Percentiles rank a stretch among this genome's conserved stretches.
These are phyloP conservation scores for Lodderomyces oxycetoniae DNA, from an alignment of 1,139 yeast genomes.

Conservation along the genomic window DNA sequence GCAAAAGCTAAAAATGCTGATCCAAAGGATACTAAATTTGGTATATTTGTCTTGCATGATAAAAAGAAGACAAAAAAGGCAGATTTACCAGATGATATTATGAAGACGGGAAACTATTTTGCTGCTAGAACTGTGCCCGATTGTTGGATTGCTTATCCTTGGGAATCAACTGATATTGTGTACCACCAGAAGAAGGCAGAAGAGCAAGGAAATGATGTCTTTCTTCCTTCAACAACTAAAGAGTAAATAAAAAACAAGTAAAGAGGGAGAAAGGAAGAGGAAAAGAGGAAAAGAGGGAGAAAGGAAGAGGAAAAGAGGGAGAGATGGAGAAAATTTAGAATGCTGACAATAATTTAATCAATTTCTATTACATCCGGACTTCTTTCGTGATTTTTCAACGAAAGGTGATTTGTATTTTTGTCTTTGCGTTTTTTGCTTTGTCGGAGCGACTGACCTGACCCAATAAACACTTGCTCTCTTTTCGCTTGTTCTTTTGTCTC, in stretches of 20 bases:
- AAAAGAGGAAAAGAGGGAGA: slow-evolving; percentile 1
- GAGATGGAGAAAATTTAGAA: too few relatives aligned
- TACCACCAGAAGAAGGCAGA: slow-evolving; percentile 77
- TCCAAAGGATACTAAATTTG: slow-evolving; percentile 65
- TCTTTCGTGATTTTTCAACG: slow-evolving; percentile 47
- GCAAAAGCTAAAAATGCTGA: slow-evolving; percentile 47
- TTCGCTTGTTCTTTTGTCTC: slow-evolving; percentile 16
- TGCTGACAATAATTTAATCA: too few relatives aligned
- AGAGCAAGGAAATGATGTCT: slow-evolving; percentile 61
- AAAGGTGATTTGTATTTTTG: slow-evolving; percentile 37
- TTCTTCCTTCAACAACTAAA: slow-evolving; percentile 35
- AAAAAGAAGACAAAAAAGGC: slow-evolving; percentile 88
- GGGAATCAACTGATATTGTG: slow-evolving; percentile 92
- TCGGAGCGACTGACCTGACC: slow-evolving; percentile 69
- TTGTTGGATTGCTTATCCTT: slow-evolving; percentile 95
- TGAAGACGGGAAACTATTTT: slow-evolving; percentile 66
- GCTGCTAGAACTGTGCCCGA: slow-evolving; percentile 93
- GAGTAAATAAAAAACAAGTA: slow-evolving; percentile 4
- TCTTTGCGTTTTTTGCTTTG: slow-evolving; percentile 73
- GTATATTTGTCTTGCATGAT: slow-evolving; percentile 89
- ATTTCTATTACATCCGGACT: slow-evolving; percentile 80
- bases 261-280: background rate
- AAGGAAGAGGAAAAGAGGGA: background rate
- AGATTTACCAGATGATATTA: slow-evolving; percentile 59
- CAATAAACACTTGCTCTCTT: slow-evolving; percentile 38